phyloP scores from a whole-genome alignment of 176 grass and related monocot genomes.

The Lolium rigidum region DNA sequence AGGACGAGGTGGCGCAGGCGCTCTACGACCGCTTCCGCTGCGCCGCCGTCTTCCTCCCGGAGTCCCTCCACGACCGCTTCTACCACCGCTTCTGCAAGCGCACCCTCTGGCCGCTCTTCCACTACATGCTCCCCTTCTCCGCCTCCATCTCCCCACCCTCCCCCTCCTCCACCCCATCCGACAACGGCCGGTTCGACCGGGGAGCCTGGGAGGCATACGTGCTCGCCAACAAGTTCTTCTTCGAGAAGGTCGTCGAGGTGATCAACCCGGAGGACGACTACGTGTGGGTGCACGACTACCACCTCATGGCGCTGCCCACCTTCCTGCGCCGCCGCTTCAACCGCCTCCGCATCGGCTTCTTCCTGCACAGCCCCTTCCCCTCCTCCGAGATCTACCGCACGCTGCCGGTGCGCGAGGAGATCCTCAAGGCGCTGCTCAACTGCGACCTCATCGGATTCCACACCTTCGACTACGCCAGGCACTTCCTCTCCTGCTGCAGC shows the following conservation, averaged over 20 bases:
- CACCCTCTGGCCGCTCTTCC: slow-evolving; percentile 92
- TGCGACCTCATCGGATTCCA: slow-evolving; percentile 99
- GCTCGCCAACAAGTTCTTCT: slow-evolving; percentile 93
- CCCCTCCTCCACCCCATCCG: background rate
- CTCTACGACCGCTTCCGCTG: slow-evolving; percentile 86
- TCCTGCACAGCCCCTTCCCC: slow-evolving; percentile 97
- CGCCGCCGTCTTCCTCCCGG: slow-evolving; percentile 79
- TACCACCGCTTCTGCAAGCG: slow-evolving; percentile 97
- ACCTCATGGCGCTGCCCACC: slow-evolving; percentile 96
- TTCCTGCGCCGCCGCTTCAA: slow-evolving; percentile 96
- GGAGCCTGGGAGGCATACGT: slow-evolving; percentile 88
- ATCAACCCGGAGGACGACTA: slow-evolving; percentile 99
- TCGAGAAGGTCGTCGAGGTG: slow-evolving; percentile 86
- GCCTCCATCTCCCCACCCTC: slow-evolving; percentile 25
- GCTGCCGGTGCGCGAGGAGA: slow-evolving; percentile 95
- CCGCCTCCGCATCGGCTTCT: slow-evolving; percentile 96
- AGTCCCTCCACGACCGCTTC: slow-evolving; percentile 67
- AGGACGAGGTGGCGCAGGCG: slow-evolving; percentile 92
- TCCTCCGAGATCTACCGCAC: slow-evolving; percentile 98
- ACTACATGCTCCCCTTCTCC: slow-evolving; percentile 97
- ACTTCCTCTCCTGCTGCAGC: slow-evolving; percentile 98
- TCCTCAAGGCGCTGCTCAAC: slow-evolving; percentile 89
- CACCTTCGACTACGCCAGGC: slow-evolving; percentile 95
- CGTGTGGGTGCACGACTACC: slow-evolving; percentile 98
- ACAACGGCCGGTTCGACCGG: slow-evolving; percentile 77